Conservation (phyloP, 2,329 filamentous ascomycete genomes). For the Phialemoniopsis sp. region DNA sequence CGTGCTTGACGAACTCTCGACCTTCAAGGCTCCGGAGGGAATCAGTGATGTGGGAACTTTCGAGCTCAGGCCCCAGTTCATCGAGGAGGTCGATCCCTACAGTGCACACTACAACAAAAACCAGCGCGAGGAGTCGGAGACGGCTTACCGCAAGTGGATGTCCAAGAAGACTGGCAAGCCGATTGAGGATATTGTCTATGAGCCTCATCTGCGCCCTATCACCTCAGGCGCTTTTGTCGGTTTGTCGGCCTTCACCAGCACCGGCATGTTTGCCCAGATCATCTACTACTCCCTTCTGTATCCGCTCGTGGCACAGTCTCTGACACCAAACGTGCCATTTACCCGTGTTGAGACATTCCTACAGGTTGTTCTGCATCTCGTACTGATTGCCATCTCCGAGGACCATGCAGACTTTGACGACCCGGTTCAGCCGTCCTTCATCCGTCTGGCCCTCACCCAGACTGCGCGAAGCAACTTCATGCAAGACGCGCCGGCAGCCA, state of each 20-base stretch:
- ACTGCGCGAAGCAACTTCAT: constrained; percentile 59
- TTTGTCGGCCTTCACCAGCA: constrained; percentile 76
- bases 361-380: constrained; percentile 84
- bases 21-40: constrained; percentile 85
- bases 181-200: constrained; percentile 81
- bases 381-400: constrained; percentile 81
- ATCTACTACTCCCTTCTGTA: constrained; percentile 87
- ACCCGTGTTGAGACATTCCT: constrained; percentile 88
- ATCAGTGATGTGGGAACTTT: constrained; percentile 91
- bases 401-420: constrained; percentile 61
- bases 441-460: constrained; percentile 64
- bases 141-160: constrained; percentile 80
- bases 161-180: constrained; percentile 82
- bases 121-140: constrained; percentile 91
- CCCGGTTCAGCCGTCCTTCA: constrained; percentile 58
- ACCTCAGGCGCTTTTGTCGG: constrained; percentile 71
- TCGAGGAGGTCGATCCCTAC: constrained; percentile 90
- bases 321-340: constrained; percentile 70
- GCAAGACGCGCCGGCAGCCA: constrained; percentile 43
- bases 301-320: constrained; percentile 62
- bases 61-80: constrained; percentile 79
- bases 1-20: constrained; percentile 82
- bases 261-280: constrained; percentile 83
- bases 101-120: constrained; percentile 96
- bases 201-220: constrained; percentile 77